Conservation (phyloP, 2,329 filamentous ascomycete genomes). For the Pseudogymnoascus sp. region DNA sequence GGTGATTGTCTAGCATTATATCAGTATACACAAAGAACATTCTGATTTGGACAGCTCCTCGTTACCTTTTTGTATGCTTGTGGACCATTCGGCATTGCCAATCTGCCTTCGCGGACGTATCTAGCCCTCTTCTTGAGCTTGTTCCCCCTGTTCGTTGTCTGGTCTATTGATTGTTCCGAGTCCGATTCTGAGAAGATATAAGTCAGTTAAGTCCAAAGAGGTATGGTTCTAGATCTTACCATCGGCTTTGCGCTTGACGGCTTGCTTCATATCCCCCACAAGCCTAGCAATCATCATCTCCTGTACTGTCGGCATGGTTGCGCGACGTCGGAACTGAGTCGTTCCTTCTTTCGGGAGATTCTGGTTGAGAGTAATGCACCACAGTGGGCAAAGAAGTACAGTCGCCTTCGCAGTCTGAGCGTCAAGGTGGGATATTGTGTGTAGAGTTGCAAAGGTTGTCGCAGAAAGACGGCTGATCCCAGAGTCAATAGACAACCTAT, state of each 20-base stretch:
- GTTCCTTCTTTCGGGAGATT: neutral
- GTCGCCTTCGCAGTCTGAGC: neutral
- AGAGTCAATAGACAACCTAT: neutral
- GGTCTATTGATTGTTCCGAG: constrained; percentile 65
- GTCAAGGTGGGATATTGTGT: neutral
- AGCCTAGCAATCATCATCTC: constrained; percentile 23
- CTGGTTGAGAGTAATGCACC: neutral
- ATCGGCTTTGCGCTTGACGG: constrained; percentile 56
- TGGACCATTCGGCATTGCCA: constrained; percentile 59
- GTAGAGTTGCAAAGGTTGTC: neutral
- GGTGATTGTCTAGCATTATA: constrained; percentile 52
- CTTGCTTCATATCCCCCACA: constrained; percentile 53
- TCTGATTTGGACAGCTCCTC: neutral
- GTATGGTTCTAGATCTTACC: constrained; percentile 37
- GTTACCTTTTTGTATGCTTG: constrained; percentile 65
- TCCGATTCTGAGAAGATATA: constrained; percentile 55
- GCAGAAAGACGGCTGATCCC: neutral
- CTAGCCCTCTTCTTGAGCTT: constrained; percentile 71
- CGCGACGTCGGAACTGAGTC: neutral
- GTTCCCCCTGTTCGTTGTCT: constrained; percentile 66
- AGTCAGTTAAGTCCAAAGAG: constrained; percentile 16
- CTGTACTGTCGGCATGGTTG: neutral
- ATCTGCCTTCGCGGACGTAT: constrained; percentile 62
- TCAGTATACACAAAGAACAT: constrained; percentile 14
- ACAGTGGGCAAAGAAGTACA: neutral